Conservation (phyloP, 768 basidiomycete genomes). For the Leccinum obscurum region DNA sequence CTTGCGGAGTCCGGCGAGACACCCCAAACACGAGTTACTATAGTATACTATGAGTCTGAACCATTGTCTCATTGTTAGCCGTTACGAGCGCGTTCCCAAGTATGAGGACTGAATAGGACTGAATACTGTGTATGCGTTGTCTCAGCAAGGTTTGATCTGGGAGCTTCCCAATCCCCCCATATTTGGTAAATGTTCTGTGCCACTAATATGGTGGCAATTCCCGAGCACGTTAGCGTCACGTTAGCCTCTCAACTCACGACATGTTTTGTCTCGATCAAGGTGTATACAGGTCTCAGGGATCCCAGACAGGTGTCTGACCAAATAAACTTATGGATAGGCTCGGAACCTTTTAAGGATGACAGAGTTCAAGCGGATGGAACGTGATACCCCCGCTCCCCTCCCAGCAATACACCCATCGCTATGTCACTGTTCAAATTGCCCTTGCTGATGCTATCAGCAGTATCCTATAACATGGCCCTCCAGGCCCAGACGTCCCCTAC, state of each 20-base stretch:
- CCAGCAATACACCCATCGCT: not conserved
- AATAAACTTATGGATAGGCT: not conserved
- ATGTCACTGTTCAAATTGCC: slow-evolving; percentile 14
- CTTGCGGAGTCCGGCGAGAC: too few species aligned
- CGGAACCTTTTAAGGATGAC: not conserved
- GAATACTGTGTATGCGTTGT: not conserved
- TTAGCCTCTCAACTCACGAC: not conserved
- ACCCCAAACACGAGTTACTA: too few species aligned
- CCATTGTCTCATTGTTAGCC: not conserved
- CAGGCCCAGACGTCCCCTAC: not conserved
- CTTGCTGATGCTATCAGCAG: slow-evolving; percentile 8
- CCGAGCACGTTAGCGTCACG: not conserved
- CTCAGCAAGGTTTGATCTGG: not conserved
- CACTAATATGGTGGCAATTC: not conserved
- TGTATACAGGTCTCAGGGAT: not conserved
- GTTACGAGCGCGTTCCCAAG: not conserved
- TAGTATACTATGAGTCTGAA: not conserved
- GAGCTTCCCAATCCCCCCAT: not conserved
- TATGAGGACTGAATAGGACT: not conserved
- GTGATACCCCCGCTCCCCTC: not conserved
- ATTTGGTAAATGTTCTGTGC: not conserved
- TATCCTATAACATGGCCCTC: slow-evolving; percentile 8
- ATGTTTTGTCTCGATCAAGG: not conserved
- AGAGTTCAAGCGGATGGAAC: not conserved
- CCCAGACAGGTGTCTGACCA: not conserved